These are phyloP conservation scores for Salvia splendens DNA, from an alignment of 257 asterid species.

Conservation along the genomic window DNA sequence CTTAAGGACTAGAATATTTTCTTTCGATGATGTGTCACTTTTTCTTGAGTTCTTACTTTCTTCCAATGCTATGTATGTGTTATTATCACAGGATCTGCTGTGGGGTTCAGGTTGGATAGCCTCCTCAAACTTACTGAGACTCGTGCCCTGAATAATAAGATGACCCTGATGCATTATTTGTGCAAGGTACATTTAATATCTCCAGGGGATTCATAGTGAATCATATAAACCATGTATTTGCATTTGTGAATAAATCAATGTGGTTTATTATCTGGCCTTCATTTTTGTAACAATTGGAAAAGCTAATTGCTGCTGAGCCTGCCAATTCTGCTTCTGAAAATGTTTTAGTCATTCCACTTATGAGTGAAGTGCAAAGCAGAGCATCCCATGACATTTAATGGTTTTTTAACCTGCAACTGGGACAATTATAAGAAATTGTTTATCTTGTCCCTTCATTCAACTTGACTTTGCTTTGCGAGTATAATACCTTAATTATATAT, in stretches of 20 bases:
- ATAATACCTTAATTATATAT: neutral
- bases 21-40: constrained; percentile 19
- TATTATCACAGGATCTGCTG: constrained; percentile 71
- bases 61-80: constrained; percentile 19
- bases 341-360: constrained; percentile 1
- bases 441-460: constrained; percentile 1
- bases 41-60: constrained; percentile 25
- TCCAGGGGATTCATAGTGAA: constrained; percentile 16
- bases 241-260: constrained; percentile 1
- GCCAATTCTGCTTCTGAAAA: constrained; percentile 5
- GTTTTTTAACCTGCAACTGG: neutral
- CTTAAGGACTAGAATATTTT: constrained; percentile 4
- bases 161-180: constrained; percentile 97
- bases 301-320: constrained; percentile 12
- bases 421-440: neutral
- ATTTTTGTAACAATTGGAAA: constrained; percentile 9
- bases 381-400: neutral
- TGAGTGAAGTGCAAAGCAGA: constrained; percentile 3
- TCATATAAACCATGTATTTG: constrained; percentile 11
- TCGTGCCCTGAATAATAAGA: constrained; percentile 90
- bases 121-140: constrained; percentile 94
- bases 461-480: constrained; percentile 20
- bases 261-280: constrained; percentile 20
- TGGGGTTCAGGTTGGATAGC: constrained; percentile 94
- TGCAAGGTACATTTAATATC: constrained; percentile 64